phyloP scores from a whole-genome alignment of 73 alveolate genomes.

The Paramecium octaurelia region DNA sequence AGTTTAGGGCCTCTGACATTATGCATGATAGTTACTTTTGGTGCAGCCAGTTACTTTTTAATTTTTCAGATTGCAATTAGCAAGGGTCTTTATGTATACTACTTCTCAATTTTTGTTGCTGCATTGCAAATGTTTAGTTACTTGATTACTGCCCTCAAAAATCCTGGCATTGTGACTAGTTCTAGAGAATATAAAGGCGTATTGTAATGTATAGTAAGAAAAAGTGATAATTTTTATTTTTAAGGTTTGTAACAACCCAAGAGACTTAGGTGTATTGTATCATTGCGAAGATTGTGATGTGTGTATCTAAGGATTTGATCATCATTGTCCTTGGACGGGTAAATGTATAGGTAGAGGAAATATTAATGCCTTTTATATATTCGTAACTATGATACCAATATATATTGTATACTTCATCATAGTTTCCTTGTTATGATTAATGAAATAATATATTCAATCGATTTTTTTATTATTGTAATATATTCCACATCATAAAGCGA shows the following conservation, averaged over 20 bases:
- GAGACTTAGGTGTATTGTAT: not conserved
- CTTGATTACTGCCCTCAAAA: conserved; percentile 40
- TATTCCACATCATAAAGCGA: not conserved
- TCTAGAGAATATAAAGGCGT: not conserved
- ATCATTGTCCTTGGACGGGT: conserved; percentile 96
- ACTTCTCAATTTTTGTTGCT: not conserved
- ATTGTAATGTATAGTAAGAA: conserved; percentile 4
- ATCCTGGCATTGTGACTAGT: conserved; percentile 54
- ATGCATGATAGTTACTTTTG: conserved; percentile 1
- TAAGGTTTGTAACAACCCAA: conserved; percentile 33
- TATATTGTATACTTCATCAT: conserved; percentile 8
- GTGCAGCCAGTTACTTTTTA: not conserved
- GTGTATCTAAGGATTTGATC: conserved; percentile 92
- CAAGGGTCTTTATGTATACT: not conserved
- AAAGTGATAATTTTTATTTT: not conserved
- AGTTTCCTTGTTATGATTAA: not conserved
- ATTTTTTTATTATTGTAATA: not conserved
- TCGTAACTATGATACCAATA: conserved; percentile 57
- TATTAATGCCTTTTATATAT: conserved; percentile 68
- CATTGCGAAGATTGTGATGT: conserved; percentile 91
- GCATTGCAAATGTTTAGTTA: conserved; percentile 20
- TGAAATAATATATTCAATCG: not conserved
- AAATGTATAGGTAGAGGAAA: conserved; percentile 90
- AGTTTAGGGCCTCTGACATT: conserved; percentile 37
- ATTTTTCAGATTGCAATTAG: not conserved